phyloP scores from a whole-genome alignment of 2,329 filamentous ascomycete genomes.

The Gremmenia infestans region DNA sequence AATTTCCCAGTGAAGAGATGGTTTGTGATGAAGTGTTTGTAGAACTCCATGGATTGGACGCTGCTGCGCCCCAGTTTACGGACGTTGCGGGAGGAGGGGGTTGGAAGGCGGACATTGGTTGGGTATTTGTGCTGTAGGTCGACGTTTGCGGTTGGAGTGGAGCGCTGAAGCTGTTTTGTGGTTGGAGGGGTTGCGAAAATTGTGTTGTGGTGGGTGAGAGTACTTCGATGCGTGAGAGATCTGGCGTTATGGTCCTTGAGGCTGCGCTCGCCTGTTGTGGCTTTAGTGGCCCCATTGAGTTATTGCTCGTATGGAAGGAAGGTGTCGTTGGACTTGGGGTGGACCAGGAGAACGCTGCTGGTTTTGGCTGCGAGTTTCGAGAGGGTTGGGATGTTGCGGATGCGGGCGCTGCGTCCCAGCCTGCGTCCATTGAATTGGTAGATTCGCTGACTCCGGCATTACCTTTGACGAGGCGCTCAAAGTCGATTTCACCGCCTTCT shows the following conservation, averaged over 20 bases:
- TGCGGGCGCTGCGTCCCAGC: slow-evolving; percentile 45
- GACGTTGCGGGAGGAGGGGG: slow-evolving; percentile 20
- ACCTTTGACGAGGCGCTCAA: slow-evolving; percentile 85
- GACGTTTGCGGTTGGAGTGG: slow-evolving; percentile 14
- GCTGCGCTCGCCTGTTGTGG: slow-evolving; percentile 30
- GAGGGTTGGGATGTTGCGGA: slow-evolving; percentile 34
- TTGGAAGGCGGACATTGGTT: slow-evolving; percentile 16
- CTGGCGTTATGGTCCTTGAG: slow-evolving; percentile 55
- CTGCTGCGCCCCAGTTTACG: slow-evolving; percentile 47
- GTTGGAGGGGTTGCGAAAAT: slow-evolving; percentile 50
- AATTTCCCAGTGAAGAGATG: slow-evolving; percentile 34
- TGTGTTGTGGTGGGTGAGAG: slow-evolving; percentile 57
- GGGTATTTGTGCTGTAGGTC: slow-evolving; percentile 14
- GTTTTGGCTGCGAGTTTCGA: slow-evolving; percentile 33
- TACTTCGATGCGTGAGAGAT: slow-evolving; percentile 49
- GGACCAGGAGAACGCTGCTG: slow-evolving; percentile 59
- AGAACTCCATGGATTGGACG: slow-evolving; percentile 45
- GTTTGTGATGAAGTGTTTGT: slow-evolving; percentile 34
- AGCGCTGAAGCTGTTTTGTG: slow-evolving; percentile 35
- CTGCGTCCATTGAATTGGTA: slow-evolving; percentile 39
- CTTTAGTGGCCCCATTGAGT: slow-evolving; percentile 28
- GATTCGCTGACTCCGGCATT: slow-evolving; percentile 36
- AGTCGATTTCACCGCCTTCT: slow-evolving; percentile 72
- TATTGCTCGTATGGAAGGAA: slow-evolving; percentile 13
- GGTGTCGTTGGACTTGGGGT: slow-evolving; percentile 45